Conservation (phyloP, 2,329 filamentous ascomycete species). For the Trichoderma guizhouense region DNA sequence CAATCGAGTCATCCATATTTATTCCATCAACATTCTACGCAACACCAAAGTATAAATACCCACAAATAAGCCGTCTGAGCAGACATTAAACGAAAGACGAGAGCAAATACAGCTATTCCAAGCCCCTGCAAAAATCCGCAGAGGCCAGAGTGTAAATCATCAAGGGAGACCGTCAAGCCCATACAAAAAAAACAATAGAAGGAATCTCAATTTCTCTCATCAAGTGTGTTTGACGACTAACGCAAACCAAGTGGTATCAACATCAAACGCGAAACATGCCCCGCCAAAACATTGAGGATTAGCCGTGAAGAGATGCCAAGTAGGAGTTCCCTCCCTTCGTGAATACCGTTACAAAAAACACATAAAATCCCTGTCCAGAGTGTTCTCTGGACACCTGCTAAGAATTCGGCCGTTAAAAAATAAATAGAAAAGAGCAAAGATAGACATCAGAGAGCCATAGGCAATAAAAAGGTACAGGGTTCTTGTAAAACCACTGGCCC, state of each 20-base stretch:
- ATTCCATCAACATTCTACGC: not conserved
- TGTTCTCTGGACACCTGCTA: constrained; percentile 6
- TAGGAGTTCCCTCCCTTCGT: constrained; percentile 14
- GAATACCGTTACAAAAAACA: constrained; percentile 6
- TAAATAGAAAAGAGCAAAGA: not conserved
- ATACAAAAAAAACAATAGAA: not conserved
- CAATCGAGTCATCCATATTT: not conserved
- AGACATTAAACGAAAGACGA: not conserved
- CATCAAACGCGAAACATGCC: constrained; percentile 10
- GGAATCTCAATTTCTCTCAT: constrained; percentile 14
- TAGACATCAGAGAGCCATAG: not conserved
- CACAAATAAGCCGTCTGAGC: not conserved
- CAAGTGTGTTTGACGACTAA: constrained; percentile 14
- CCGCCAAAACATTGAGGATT: constrained; percentile 8
- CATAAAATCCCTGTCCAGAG: not conserved
- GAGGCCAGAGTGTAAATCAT: not conserved
- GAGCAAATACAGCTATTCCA: not conserved
- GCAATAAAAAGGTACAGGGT: not conserved
- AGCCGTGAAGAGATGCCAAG: constrained; percentile 13
- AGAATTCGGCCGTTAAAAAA: constrained; percentile 14
- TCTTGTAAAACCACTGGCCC: not conserved
- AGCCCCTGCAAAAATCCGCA: not conserved
- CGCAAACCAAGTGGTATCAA: constrained; percentile 21
- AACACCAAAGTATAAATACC: not conserved
- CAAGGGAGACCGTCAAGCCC: not conserved